Conservation (phyloP, 306 rosid species). For the Abrus precatorius region DNA sequence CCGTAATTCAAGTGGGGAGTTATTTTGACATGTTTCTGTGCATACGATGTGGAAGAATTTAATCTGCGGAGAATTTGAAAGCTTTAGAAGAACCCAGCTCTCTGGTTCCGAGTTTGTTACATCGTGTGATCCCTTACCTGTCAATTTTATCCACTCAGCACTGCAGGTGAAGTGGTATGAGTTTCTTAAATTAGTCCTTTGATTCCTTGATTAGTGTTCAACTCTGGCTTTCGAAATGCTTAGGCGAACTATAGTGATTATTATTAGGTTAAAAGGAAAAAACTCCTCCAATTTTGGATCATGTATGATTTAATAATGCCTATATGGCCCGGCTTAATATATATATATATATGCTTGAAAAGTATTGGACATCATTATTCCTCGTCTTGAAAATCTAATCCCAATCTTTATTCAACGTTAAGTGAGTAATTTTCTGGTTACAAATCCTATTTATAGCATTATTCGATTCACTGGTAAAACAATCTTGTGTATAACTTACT, state of each 20-base stretch:
- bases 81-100: constrained; percentile 4
- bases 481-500: not conserved
- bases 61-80: not conserved
- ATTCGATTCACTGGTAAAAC: not conserved
- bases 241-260: not conserved
- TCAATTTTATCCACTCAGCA: constrained; percentile 31
- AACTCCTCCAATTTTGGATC: constrained; percentile 8
- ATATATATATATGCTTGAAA: not conserved
- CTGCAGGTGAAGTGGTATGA: constrained; percentile 10
- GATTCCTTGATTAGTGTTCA: not conserved
- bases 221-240: not conserved
- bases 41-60: not conserved
- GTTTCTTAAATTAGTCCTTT: not conserved
- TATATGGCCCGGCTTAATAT: not conserved
- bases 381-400: not conserved
- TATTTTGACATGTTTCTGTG: constrained; percentile 27
- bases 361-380: not conserved
- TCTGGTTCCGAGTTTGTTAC: constrained; percentile 19
- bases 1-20: constrained; percentile 16
- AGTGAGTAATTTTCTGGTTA: not conserved
- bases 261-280: not conserved
- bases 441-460: not conserved
- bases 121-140: constrained; percentile 25
- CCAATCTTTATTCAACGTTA: not conserved
- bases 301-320: constrained; percentile 12